phyloP scores from a whole-genome alignment of 2,329 filamentous ascomycete genomes.

The Clonostachys rosea region DNA sequence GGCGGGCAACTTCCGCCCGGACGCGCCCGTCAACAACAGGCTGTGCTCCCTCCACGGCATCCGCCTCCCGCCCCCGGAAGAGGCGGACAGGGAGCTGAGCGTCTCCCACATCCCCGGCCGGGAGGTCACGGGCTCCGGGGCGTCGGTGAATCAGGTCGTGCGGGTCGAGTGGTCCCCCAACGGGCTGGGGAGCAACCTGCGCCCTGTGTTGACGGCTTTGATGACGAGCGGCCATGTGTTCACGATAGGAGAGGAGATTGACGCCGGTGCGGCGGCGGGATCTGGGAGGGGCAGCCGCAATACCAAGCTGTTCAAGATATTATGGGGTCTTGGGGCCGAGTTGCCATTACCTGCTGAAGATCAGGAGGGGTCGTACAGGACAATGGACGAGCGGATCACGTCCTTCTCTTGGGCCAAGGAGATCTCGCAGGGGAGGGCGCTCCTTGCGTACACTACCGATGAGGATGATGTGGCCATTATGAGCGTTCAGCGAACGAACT shows the following conservation, averaged over 20 bases:
- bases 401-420: conserved; percentile 49
- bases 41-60: conserved; percentile 33
- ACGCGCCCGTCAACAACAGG: conserved; percentile 37
- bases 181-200: conserved; percentile 49
- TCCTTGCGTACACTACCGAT: conserved; percentile 50
- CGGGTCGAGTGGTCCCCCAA: conserved; percentile 52
- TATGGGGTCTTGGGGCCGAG: conserved; percentile 52
- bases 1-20: conserved; percentile 26
- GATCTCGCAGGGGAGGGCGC: conserved; percentile 28
- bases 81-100: not conserved
- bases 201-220: conserved; percentile 46
- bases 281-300: conserved; percentile 26
- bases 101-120: not conserved
- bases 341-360: conserved; percentile 39
- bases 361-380: conserved; percentile 19
- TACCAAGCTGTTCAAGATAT: conserved; percentile 44
- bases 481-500: conserved; percentile 29
- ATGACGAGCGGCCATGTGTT: conserved; percentile 44
- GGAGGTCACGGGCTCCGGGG: conserved; percentile 38
- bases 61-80: conserved; percentile 16
- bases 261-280: conserved; percentile 13
- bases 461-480: conserved; percentile 44
- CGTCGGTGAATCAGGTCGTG: conserved; percentile 49
- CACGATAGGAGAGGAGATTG: conserved; percentile 43
- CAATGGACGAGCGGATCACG: conserved; percentile 38